Conservation (phyloP, 192 early-diverging fungal species). For the Coemansia furcata region DNA sequence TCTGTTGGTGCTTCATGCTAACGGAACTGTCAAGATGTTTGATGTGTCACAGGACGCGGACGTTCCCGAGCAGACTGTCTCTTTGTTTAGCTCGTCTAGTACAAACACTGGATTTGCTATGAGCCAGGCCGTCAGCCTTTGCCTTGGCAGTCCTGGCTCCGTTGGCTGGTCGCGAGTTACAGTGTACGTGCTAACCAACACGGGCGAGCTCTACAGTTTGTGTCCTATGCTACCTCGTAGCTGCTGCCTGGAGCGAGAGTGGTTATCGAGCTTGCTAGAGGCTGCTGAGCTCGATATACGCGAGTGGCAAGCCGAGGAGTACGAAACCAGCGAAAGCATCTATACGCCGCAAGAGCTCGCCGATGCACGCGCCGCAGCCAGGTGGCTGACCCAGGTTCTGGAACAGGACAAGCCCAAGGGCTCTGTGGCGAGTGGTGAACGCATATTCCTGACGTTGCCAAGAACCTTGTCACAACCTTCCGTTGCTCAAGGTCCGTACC, state of each 20-base stretch:
- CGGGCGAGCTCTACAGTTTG: conserved; percentile 70
- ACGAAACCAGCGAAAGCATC: conserved; percentile 19
- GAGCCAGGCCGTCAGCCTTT: conserved; percentile 51
- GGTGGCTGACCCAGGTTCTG: conserved; percentile 30
- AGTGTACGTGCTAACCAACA: conserved; percentile 66
- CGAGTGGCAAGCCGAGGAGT: conserved; percentile 53
- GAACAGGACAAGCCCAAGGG: conserved; percentile 14
- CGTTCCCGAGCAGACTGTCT: conserved; percentile 62
- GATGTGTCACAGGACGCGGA: conserved; percentile 61
- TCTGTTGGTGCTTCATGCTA: conserved; percentile 65
- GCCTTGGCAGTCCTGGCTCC: conserved; percentile 40
- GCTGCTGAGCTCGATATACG: conserved; percentile 41
- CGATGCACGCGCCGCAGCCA: conserved; percentile 27
- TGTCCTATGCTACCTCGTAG: conserved; percentile 72
- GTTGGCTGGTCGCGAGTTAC: conserved; percentile 69
- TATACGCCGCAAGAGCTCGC: conserved; percentile 46
- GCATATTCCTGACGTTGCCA: conserved; percentile 31
- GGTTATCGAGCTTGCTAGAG: conserved; percentile 42
- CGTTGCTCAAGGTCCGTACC: conserved; percentile 46
- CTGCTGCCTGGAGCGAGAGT: conserved; percentile 33
- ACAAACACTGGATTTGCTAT: conserved; percentile 25
- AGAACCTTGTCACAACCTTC: conserved; percentile 8
- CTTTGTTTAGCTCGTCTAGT: conserved; percentile 18
- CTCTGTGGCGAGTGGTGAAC: conserved; percentile 7
- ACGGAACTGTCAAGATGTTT: conserved; percentile 69